Percentiles rank a stretch among this genome's conserved stretches.
Conservation (phyloP, 75 land plant genomes). For the Pinus albicaulis region DNA sequence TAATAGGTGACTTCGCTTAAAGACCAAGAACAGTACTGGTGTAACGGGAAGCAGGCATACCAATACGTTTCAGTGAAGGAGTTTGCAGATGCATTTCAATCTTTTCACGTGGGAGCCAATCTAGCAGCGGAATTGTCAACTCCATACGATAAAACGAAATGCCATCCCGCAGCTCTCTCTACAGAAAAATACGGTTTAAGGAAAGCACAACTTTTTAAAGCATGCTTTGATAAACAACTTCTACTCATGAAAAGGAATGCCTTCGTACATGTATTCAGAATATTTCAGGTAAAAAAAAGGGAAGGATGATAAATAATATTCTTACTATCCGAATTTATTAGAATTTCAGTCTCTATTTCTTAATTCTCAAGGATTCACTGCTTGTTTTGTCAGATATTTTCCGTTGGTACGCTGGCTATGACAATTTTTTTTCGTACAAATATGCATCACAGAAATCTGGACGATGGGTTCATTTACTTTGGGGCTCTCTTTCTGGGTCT, state of each 20-base stretch:
- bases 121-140: conserved; percentile 34
- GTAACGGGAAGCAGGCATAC: conserved; percentile 40
- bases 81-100: conserved; percentile 65
- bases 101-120: conserved; percentile 42
- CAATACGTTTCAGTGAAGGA: conserved; percentile 57
- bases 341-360: too few relatives aligned
- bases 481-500: conserved; percentile 42
- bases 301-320: too few relatives aligned
- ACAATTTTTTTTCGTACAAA: conserved; percentile 49
- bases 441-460: conserved; percentile 18
- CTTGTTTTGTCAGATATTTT: conserved; percentile 21
- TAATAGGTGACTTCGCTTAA: conserved; percentile 87
- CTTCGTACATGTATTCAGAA: conserved; percentile 68
- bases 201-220: conserved; percentile 62
- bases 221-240: conserved; percentile 49
- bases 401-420: conserved; percentile 35
- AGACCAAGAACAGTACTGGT: conserved; percentile 97
- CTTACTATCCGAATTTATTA: too few relatives aligned
- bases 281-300: background rate
- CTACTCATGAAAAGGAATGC: conserved; percentile 73
- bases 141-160: conserved; percentile 51
- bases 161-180: conserved; percentile 76
- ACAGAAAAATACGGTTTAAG: conserved; percentile 45
- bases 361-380: background rate
- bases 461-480: conserved; percentile 35